These are phyloP conservation scores for Salvia sclarea DNA, from an alignment of 305 asterid species.

Conservation along the genomic window DNA sequence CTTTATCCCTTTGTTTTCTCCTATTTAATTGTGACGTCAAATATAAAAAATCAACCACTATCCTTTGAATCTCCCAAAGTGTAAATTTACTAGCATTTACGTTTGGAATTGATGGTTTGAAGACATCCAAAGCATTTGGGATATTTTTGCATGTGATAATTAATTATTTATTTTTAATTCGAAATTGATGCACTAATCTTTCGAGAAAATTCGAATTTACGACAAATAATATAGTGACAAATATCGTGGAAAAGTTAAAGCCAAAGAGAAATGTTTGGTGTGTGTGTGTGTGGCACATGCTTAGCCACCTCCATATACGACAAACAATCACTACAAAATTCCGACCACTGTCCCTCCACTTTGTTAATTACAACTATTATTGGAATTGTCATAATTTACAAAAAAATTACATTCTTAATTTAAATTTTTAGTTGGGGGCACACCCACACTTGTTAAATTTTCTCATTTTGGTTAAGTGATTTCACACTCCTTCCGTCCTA, in stretches of 20 bases:
- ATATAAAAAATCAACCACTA: too few relatives aligned
- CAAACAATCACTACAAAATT: constrained; percentile 44
- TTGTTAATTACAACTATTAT: neutral
- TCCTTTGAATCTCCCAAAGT: too few relatives aligned
- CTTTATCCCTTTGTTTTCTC: too few relatives aligned
- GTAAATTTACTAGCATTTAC: too few relatives aligned
- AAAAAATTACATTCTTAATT: too few relatives aligned
- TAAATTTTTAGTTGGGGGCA: neutral
- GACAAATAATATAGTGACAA: constrained; percentile 19
- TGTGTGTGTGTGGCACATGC: constrained; percentile 63
- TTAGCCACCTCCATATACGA: constrained; percentile 58
- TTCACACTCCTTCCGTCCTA: too few relatives aligned
- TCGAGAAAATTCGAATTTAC: neutral
- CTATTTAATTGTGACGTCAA: neutral
- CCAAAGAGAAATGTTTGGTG: constrained; percentile 26
- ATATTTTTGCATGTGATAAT: neutral
- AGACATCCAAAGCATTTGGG: neutral
- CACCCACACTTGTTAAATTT: neutral
- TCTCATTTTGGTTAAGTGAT: neutral
- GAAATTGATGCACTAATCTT: neutral
- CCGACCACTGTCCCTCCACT: constrained; percentile 29
- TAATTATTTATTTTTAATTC: neutral
- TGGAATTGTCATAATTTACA: neutral
- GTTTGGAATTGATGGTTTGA: too few relatives aligned
- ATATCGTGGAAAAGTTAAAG: constrained; percentile 15